These are phyloP conservation scores for Cutaneotrichosporon sp. DNA, from an alignment of 1,284 basidiomycete genomes.

Conservation along the genomic window DNA sequence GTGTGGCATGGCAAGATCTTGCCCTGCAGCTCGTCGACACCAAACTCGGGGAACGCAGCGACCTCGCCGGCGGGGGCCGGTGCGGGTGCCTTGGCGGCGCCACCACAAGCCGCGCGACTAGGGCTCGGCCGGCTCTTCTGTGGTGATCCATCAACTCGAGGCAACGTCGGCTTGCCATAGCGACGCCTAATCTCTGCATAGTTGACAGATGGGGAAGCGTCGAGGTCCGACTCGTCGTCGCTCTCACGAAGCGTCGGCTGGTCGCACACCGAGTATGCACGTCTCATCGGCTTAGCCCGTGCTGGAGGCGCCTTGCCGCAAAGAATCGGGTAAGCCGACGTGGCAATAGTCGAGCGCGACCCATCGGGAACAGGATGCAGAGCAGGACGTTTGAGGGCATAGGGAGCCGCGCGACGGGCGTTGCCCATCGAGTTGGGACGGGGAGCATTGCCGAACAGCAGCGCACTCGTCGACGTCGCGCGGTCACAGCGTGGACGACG, in stretches of 20 bases:
- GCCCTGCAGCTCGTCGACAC: conserved; percentile 85
- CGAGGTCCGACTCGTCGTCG: conserved; percentile 39
- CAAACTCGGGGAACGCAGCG: conserved; percentile 67
- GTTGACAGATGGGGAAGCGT: conserved; percentile 33
- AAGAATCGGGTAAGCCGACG: conserved; percentile 41
- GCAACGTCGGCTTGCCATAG: conserved; percentile 15
- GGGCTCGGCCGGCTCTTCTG: not conserved
- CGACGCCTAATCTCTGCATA: conserved; percentile 30
- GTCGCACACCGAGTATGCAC: conserved; percentile 46
- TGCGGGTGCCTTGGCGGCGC: not conserved
- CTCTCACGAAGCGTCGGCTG: conserved; percentile 29
- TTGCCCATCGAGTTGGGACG: conserved; percentile 14
- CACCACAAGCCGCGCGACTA: not conserved
- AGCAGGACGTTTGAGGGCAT: conserved; percentile 29
- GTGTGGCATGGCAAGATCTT: conserved; percentile 92
- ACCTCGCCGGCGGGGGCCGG: conserved; percentile 9
- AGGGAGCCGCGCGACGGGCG: conserved; percentile 19
- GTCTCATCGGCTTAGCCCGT: conserved; percentile 30
- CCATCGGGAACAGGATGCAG: conserved; percentile 22
- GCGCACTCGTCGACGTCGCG: conserved; percentile 29
- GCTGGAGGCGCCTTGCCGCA: conserved; percentile 22
- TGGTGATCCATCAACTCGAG: conserved; percentile 5
- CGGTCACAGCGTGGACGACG: conserved; percentile 39
- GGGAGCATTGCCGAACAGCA: conserved; percentile 28
- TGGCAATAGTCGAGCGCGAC: conserved; percentile 19